Evolutionary conservation across 352 stramenopile genomes (phyloP).

Genomic region (Pythium dissimile): DNA sequence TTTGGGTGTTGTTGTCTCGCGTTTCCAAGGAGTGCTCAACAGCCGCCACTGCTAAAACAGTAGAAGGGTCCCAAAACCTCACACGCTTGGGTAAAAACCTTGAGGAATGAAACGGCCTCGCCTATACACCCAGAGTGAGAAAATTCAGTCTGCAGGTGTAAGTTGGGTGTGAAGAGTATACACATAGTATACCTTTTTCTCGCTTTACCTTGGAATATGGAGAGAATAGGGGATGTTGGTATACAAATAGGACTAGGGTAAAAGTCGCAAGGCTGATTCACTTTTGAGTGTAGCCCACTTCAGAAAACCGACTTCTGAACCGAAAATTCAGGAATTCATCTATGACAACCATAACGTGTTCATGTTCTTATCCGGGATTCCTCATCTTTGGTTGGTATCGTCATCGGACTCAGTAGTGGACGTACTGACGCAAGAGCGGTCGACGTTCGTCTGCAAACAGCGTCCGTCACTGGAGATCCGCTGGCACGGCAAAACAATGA

Average conservation of each 20-base stretch:
- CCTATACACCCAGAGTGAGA: background rate
- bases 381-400: background rate
- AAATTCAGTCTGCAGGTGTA: background rate
- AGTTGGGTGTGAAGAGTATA: slow-evolving; percentile 2
- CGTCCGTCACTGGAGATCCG: background rate
- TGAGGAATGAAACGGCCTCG: slow-evolving; percentile 3
- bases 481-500: slow-evolving; percentile 7
- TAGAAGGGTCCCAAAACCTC: slow-evolving; percentile 11
- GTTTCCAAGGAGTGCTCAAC: background rate
- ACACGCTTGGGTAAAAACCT: slow-evolving; percentile 11
- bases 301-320: background rate
- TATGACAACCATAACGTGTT: background rate
- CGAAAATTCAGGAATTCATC: slow-evolving; percentile 6
- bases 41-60: slow-evolving; percentile 10
- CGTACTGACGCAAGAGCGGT: background rate
- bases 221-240: background rate
- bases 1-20: background rate
- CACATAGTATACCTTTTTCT: background rate
- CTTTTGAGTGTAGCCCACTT: background rate
- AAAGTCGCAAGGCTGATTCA: too few relatives aligned
- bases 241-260: background rate
- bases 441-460: slow-evolving; percentile 7
- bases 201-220: background rate
- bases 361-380: background rate
- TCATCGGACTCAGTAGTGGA: background rate